Base-by-base conservation (phyloP, 2,329 filamentous ascomycete genomes). In the Diaporthe amygdali region DNA sequence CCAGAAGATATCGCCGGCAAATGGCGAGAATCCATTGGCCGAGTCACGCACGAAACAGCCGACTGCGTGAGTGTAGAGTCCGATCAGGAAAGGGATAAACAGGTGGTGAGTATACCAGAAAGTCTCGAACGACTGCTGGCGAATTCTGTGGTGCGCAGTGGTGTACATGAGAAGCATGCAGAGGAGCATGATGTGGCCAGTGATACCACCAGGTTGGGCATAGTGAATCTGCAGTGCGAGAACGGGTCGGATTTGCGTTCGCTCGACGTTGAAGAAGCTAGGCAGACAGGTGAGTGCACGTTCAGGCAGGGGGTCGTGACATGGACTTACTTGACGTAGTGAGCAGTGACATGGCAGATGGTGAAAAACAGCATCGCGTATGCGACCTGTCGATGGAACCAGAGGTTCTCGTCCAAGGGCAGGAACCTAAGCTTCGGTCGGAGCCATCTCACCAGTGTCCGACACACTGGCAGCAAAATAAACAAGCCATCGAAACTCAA, bases 51-150 rank as follows among this genome's bases (percentile, higher is more conserved):
- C 96, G 84, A 99, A 99, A 83, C 96, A 99, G 72, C 95, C 95
- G 9, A 94, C 94, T 1, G 96, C 96, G 82, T 99, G 96, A 15
- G 96, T 98, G 83, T 98, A 99, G 76, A 99, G 91, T 55, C 90
- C 96, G 54, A 99, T 87, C 78, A 98, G 84, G 82, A 99, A 99
- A 2, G 96, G 96, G 72, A 99, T 93, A 78, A 98, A 98, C n/a
- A 99, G 89, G 78, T 99, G 96, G 82, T 99, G 96, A 0, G 95
- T 97, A 83, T 99, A 99, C 96, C 96, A 99, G 81, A 99, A 99
- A 0, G 96, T 97, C 84, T 99, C 96, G 79, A 95, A 99, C 0
- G 94, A 97, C 80, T 99, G 96, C 80, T 98, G 96, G 68, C 96
- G 93, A 75, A 99, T 98, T 75, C 94, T 93, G 77, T 93, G 89